Evolutionary conservation across 1,284 basidiomycete genomes (phyloP).

Genomic region (Cryptococcus floricola): DNA sequence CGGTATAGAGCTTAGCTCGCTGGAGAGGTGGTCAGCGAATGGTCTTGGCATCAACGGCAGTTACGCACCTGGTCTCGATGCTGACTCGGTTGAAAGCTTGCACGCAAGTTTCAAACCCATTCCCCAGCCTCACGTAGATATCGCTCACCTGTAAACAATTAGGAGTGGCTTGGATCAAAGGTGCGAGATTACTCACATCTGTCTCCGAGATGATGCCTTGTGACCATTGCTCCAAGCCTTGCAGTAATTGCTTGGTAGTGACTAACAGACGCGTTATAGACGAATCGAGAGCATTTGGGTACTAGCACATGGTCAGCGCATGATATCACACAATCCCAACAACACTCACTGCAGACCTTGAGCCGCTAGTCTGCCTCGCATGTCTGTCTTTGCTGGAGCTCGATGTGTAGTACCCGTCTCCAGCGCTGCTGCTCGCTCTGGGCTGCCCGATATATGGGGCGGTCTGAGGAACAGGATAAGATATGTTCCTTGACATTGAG

Average conservation of each 20-base stretch:
- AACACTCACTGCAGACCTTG: constrained; percentile 7
- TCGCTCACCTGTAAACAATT: constrained; percentile 70
- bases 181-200: constrained; percentile 30
- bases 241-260: constrained; percentile 89
- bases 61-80: constrained; percentile 56
- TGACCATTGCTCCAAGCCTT: constrained; percentile 87
- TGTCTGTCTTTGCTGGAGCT: not conserved
- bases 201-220: constrained; percentile 68
- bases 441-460: not conserved
- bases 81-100: constrained; percentile 79
- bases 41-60: not conserved
- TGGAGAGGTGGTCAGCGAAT: constrained; percentile 38
- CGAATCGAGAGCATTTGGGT: constrained; percentile 57
- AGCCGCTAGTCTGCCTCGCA: constrained; percentile 12
- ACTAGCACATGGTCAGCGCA: constrained; percentile 2
- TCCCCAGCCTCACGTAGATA: constrained; percentile 92
- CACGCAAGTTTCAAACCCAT: constrained; percentile 94
- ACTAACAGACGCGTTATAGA: constrained; percentile 90
- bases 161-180: not conserved
- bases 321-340: not conserved
- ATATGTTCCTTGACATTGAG: constrained; percentile 30
- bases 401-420: not conserved
- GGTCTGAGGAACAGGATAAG: constrained; percentile 17
- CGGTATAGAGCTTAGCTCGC: constrained; percentile 83
- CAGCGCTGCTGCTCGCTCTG: not conserved